Base-by-base conservation (phyloP, 805 yeast species). In the Lipomyces yamanashiensis region DNA sequence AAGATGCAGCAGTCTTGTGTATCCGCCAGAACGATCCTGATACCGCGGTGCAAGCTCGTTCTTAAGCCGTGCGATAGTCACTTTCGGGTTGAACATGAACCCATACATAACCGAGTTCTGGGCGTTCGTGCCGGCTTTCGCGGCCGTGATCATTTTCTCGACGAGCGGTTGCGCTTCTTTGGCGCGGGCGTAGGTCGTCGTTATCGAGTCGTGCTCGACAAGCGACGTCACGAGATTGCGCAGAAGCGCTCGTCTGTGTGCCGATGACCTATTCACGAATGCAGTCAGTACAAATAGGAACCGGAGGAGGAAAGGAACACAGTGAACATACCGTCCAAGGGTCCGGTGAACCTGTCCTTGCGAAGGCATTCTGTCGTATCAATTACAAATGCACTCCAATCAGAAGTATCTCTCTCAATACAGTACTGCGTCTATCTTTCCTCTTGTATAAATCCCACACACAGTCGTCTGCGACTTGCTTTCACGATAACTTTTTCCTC, bases 1-100 rank as follows among this genome's bases (percentile, higher is more conserved):
- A 65, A 95, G 79, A 70, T 84, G 87, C 66, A 92, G 78, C 59
- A 93, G 84, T 70, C 98, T 84, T 2, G 98, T 91, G 78, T 87
- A 93, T 0, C 98, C 98, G 66, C 91, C 89, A 0, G 76, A 73
- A 77, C 97, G 84, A 28, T 76, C 71, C 3, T 78, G 72, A 73
- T 89, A 92, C 62, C 96, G 81, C 48, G 84, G 80, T 3, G 85
- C 84, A 47, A 92, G 79, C 48, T 84, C 90, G 17, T 81, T 82
- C 64, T 88, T 79, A 50, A 95, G 77, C 72, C 88, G 90, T n/a
- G 89, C 85, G 48, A 87, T 69, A 0, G 84, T 76, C 54, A 77
- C 74, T 8, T 82, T 78, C 28, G 82, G 82, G 72, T 83, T 79
- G 78, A 79, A 80, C 58, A 85, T 71, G 71, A 78, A 75, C 60